Evolutionary conservation across 2,329 filamentous ascomycete species (phyloP), one percentile per base, ranked within the genome.

Genomic region (Acephala macrosclerotiorum): DNA sequence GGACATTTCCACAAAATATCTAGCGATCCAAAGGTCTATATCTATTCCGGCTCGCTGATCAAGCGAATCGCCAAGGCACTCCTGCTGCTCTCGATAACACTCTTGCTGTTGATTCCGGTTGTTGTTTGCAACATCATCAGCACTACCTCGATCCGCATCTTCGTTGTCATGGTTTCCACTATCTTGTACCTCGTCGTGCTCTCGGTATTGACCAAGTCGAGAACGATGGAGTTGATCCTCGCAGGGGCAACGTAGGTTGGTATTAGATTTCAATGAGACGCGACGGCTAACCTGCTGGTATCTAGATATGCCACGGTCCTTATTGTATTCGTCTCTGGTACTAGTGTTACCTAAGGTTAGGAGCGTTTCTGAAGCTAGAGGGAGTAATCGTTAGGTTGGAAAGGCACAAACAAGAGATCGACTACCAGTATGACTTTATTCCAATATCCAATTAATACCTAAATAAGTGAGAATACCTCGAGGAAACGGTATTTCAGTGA

Each of bases 11-110:
- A n/a, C n/a, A n/a, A n/a, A n/a, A n/a, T n/a, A n/a, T n/a, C n/a
- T n/a, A n/a, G n/a, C n/a, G n/a, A n/a, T n/a, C n/a, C n/a, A 12
- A 33, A 56, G 6, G 51, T 56, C 8, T 56, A 9, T 14, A 56
- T 56, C 51, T 56, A 56, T 33, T 56, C 51, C 6, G 51, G 51
- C 3, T 5, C 51, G 51, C n/a, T 56, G 51, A 56, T 56, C 4
- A 22, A 29, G n/a, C 33, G n/a, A 8, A 56, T 33, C 7, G 51
- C 51, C 8, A 56, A 18, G n/a, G 22, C 8, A 8, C 25, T 56
- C 6, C 9, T 56, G 22, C 29, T 56, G 14, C n/a, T 29, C 22
- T 33, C 29, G 5, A 56, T 56, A 56, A 33, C 51, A 5, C 33
- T 56, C 18, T 29, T 56, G 3, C 51, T 56, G 22, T 3, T 56